Percentiles rank a stretch among this genome's conserved stretches.
Conservation (phyloP, 371 early-diverging fungal species). For the Rhizopus microsporus region DNA sequence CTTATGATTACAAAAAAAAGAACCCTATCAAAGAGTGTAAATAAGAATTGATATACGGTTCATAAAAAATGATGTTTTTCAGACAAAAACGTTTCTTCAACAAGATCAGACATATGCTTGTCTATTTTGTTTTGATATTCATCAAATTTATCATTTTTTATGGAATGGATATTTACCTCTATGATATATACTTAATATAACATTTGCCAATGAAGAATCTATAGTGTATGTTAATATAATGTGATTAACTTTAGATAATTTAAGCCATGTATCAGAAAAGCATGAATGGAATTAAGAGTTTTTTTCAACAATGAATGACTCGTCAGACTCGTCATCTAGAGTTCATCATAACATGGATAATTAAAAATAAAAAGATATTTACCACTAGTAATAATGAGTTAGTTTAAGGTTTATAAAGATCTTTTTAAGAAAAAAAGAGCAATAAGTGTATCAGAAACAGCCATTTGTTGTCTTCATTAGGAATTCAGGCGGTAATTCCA, state of each 20-base stretch:
- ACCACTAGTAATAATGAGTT: neutral
- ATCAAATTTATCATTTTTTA: constrained; percentile 28
- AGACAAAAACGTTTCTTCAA: constrained; percentile 35
- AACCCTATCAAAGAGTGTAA: neutral
- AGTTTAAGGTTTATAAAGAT: neutral
- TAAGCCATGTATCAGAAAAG: constrained; percentile 36
- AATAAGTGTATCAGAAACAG: constrained; percentile 43
- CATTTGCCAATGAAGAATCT: neutral
- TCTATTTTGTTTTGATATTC: constrained; percentile 41
- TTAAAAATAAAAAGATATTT: constrained; percentile 7
- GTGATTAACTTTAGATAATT: neutral
- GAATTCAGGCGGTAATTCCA: constrained; percentile 55
- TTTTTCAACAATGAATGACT: constrained; percentile 69
- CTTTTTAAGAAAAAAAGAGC: neutral
- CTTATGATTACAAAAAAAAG: neutral
- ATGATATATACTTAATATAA: neutral
- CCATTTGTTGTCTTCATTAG: constrained; percentile 42
- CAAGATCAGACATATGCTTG: constrained; percentile 72
- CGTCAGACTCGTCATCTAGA: constrained; percentile 78
- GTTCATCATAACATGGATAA: constrained; percentile 46
- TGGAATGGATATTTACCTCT: neutral
- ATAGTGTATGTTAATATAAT: neutral
- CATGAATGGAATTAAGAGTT: constrained; percentile 65
- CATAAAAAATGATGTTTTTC: constrained; percentile 22
- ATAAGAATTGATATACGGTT: constrained; percentile 4